Base-by-base conservation (phyloP, 2,329 filamentous ascomycete species). In the Didymella keratinophila region DNA sequence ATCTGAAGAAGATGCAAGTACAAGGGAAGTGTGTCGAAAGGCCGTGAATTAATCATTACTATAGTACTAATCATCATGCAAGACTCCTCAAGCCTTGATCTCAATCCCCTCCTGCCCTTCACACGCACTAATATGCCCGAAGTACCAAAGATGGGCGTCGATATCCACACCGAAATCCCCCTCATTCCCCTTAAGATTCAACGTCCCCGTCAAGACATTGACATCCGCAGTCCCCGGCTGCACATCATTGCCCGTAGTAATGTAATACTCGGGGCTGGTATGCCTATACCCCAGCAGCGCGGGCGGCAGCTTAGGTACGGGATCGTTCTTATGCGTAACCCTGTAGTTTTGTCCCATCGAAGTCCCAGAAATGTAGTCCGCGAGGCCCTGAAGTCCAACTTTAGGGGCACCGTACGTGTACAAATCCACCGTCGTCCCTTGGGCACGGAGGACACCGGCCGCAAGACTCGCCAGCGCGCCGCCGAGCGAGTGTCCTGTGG, bases 401-500 rank as follows among this genome's bases (percentile, higher is more conserved):
- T 88, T 87, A 1, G 89, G 89, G 18, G 85, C 81, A 60, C 89
- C 89, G 76, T 84, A 92, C 1, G 85, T 88, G 80, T 87, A 90
- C 42, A 90, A 67, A 65, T 88, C 86, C 49, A 80, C 74, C 1
- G 76, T 63, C 58, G 77, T 75, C 41, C 83, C 85, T 10, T 71
- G 68, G 6, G 73, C 72, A 45, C 87, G 83, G 20, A 90, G 76
- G 64, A 85, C 80, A 0, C 82, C 85, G 0, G 82, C 85, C 0
- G 81, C 88, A 4, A 92, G 72, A 7, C 83, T 86, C 37, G 84
- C 86, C 2, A 91, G 78, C 7, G 87, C 87, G 25, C 80, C 89
- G 46, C 89, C 89, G 4, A 92, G 84, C 10, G 86, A 89, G 78
- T 91, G 89, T 34, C 89, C 89, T 0, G 87, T 87, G n/a, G 83